Conservation (phyloP, 2,329 filamentous ascomycete species). For the Penicillium olsonii region DNA sequence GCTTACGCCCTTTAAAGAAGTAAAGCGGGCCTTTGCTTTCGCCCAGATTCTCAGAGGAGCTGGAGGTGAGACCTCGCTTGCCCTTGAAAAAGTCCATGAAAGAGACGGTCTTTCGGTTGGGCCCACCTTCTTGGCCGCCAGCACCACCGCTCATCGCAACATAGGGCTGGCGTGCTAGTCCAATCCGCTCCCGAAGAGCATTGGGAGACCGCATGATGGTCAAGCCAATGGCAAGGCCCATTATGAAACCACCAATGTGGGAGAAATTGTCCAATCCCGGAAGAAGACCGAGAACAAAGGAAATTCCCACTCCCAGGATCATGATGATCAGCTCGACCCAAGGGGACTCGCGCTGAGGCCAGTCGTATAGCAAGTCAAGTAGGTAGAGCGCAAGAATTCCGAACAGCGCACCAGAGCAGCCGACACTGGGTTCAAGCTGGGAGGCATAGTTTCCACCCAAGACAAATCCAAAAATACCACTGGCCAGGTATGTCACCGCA, state of each 20-base stretch:
- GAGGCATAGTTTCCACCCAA: constrained; percentile 92
- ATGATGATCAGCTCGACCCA: constrained; percentile 86
- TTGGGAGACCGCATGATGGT: constrained; percentile 88
- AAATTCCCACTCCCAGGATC: constrained; percentile 79
- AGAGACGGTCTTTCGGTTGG: constrained; percentile 46
- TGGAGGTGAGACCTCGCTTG: constrained; percentile 59
- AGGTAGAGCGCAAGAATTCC: constrained; percentile 86
- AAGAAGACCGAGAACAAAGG: constrained; percentile 87
- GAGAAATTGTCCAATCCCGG: constrained; percentile 96
- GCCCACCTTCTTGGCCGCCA: constrained; percentile 27
- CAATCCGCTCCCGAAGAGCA: constrained; percentile 71
- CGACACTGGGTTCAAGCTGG: constrained; percentile 77
- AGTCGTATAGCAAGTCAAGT: constrained; percentile 90
- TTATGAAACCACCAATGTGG: constrained; percentile 93
- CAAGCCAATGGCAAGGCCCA: constrained; percentile 84
- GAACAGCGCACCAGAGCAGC: constrained; percentile 87
- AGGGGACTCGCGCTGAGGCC: constrained; percentile 75
- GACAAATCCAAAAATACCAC: constrained; percentile 94
- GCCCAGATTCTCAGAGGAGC: constrained; percentile 6
- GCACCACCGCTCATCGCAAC: constrained; percentile 62
- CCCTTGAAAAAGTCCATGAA: constrained; percentile 50
- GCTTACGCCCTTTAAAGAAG: constrained; percentile 91
- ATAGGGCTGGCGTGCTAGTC: constrained; percentile 69
- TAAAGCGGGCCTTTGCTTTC: constrained; percentile 45
- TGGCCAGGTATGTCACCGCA: constrained; percentile 82